Percentiles rank a stretch among this genome's conserved stretches.
phyloP scores from a whole-genome alignment of 176 grass and related monocot genomes.

The Poa annua region DNA sequence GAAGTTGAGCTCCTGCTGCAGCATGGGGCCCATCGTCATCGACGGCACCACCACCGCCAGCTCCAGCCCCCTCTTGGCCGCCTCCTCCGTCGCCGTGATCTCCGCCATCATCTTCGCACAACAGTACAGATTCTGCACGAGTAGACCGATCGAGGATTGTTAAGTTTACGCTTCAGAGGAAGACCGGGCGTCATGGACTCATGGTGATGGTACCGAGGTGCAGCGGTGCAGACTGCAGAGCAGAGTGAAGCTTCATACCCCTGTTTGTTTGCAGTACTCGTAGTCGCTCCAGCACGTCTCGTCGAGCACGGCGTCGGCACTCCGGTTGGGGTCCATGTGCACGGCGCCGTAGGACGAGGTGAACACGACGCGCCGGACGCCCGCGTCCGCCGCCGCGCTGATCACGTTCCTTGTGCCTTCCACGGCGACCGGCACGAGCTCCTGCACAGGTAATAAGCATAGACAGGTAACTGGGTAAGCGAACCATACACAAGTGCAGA shows the following conservation, averaged over 20 bases:
- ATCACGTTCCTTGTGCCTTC: slow-evolving; percentile 56
- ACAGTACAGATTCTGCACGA: slow-evolving; percentile 54
- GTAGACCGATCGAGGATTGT: background rate
- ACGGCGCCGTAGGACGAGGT: slow-evolving; percentile 62
- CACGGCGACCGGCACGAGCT: slow-evolving; percentile 46
- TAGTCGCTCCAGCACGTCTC: slow-evolving; percentile 72
- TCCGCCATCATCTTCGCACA: slow-evolving; percentile 61
- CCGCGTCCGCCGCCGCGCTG: slow-evolving; percentile 43
- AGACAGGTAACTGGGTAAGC: background rate
- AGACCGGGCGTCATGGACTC: too few species aligned
- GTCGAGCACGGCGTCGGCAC: slow-evolving; percentile 57
- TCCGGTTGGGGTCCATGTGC: slow-evolving; percentile 67
- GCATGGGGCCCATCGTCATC: slow-evolving; percentile 45
- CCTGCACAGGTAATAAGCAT: background rate
- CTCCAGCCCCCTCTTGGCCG: slow-evolving; percentile 34
- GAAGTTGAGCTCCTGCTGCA: slow-evolving; percentile 49
- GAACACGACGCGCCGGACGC: slow-evolving; percentile 43
- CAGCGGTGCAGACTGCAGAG: background rate
- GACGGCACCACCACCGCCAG: slow-evolving; percentile 52
- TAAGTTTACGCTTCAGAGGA: background rate
- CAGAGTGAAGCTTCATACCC: slow-evolving; percentile 5
- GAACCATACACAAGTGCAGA: background rate
- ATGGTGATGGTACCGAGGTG: too few species aligned
- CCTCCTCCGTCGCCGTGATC: slow-evolving; percentile 45
- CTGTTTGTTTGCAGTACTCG: slow-evolving; percentile 47